phyloP scores from a whole-genome alignment of 495 filamentous ascomycete genomes.

The Hypoxylon perforatum region DNA sequence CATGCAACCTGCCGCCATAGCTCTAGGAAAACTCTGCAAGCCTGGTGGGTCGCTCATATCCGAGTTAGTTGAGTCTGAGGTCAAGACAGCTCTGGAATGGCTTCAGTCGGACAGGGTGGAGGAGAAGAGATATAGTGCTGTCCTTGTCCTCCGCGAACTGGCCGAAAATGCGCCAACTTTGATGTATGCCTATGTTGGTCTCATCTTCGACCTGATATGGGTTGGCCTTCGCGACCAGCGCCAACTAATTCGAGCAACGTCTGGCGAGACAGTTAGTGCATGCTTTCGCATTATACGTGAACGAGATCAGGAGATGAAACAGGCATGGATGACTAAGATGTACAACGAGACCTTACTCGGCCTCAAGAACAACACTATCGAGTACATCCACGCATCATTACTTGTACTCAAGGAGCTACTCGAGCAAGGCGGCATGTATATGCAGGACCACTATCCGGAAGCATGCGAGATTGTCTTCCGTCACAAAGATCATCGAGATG shows the following conservation, averaged over 20 bases:
- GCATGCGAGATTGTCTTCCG: constrained; percentile 90
- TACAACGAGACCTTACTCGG: constrained; percentile 83
- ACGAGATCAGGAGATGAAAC: constrained; percentile 84
- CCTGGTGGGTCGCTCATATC: constrained; percentile 95
- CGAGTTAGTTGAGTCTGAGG: constrained; percentile 95
- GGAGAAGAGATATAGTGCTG: constrained; percentile 88
- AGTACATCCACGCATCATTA: constrained; percentile 90
- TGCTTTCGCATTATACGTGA: constrained; percentile 94
- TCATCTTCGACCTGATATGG: constrained; percentile 95
- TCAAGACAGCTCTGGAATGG: constrained; percentile 94
- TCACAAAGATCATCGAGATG: constrained; percentile 90
- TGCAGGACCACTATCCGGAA: constrained; percentile 88
- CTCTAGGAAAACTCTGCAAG: constrained; percentile 86
- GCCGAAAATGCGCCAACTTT: constrained; percentile 91
- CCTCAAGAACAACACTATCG: constrained; percentile 80
- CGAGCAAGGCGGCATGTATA: constrained; percentile 96
- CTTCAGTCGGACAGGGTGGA: constrained; percentile 95
- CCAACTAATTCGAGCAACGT: constrained; percentile 89
- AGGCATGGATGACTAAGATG: constrained; percentile 87
- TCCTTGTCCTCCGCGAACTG: constrained; percentile 88
- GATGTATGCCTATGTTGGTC: constrained; percentile 88
- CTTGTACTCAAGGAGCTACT: constrained; percentile 91
- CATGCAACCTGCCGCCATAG: constrained; percentile 86
- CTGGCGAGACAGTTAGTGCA: constrained; percentile 88
- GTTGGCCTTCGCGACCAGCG: constrained; percentile 89